Evolutionary conservation across 768 basidiomycete species (phyloP), one percentile per base, ranked within the genome.

Genomic region (Leccinum boreale): DNA sequence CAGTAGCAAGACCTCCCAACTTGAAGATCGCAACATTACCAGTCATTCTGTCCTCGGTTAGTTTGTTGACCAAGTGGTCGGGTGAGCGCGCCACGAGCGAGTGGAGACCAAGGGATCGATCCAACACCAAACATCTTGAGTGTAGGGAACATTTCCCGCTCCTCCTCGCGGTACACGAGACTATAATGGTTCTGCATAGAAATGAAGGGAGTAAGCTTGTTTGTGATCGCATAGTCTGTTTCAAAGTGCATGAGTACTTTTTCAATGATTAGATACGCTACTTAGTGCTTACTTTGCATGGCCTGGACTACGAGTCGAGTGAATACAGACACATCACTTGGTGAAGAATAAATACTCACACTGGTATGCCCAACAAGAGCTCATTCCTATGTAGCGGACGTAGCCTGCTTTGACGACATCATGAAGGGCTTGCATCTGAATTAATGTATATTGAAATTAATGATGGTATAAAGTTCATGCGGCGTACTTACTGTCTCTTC

Each of bases 131-230:
- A 74, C 64, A 74, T 70, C 63, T 79, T 70, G 45, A 79, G 68
- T 3, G 73, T 74, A n/a, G 85, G 84, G 62, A 83, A 79, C 80
- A 82, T 81, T 64, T 82, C 81, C 24, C 72, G 76, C 64, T 83
- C 85, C 66, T 86, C 85, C 65, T 86, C 85, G 45, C 84, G 78
- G 64, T 85, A 85, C 36, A 82, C 47, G 5, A 83, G 74, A 57
- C 67, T 79, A 65, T 85, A 79, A 59, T 82, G 78, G 68, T 86
- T 84, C 67, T 86, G 85, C 85, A 86, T 85, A 10, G 81, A 80
- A 69, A 85, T 80, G 71, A 86, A 85, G 5, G 79, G 80, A 7
- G 79, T 81, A 33, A 78, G 71, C 44, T 73, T 76, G 62, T 78
- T 75, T 29, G 61, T 67, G 59, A 77, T 76, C 5, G 78, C 77